These are phyloP conservation scores for Colletotrichum sublineola DNA, from an alignment of 2,329 filamentous ascomycete genomes.

Conservation along the genomic window DNA sequence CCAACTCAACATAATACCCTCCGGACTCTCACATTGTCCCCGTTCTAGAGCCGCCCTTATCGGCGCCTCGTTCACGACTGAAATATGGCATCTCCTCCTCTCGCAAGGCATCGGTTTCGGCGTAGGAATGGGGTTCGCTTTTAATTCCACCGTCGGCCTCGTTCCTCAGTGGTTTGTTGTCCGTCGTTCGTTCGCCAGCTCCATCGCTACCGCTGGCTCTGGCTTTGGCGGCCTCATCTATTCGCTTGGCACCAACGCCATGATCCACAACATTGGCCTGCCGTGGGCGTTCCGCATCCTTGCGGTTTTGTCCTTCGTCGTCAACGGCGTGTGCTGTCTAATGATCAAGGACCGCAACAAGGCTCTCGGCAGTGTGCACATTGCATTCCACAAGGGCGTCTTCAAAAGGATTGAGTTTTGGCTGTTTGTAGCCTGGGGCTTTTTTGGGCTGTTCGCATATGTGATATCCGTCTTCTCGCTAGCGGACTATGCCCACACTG, in stretches of 20 bases:
- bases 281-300: constrained; percentile 77
- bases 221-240: constrained; percentile 82
- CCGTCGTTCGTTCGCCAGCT: constrained; percentile 77
- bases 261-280: constrained; percentile 74
- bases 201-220: constrained; percentile 75
- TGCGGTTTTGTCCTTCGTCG: constrained; percentile 72
- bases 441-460: constrained; percentile 80
- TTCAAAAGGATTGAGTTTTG: constrained; percentile 74
- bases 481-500: constrained; percentile 77
- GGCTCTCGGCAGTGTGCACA: constrained; percentile 74
- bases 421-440: constrained; percentile 75
- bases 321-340: constrained; percentile 73
- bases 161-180: constrained; percentile 82
- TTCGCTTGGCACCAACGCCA: constrained; percentile 75
- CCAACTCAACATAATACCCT: not conserved
- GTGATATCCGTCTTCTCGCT: constrained; percentile 82
- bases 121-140: constrained; percentile 82
- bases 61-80: constrained; percentile 75
- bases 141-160: constrained; percentile 76
- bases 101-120: constrained; percentile 83
- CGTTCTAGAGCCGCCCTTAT: constrained; percentile 67
- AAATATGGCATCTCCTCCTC: constrained; percentile 83
- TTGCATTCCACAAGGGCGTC: constrained; percentile 74
- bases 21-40: not conserved
- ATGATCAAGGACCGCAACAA: constrained; percentile 80